Conservation (phyloP, 208 protist species). For the Porcisia deanei region DNA sequence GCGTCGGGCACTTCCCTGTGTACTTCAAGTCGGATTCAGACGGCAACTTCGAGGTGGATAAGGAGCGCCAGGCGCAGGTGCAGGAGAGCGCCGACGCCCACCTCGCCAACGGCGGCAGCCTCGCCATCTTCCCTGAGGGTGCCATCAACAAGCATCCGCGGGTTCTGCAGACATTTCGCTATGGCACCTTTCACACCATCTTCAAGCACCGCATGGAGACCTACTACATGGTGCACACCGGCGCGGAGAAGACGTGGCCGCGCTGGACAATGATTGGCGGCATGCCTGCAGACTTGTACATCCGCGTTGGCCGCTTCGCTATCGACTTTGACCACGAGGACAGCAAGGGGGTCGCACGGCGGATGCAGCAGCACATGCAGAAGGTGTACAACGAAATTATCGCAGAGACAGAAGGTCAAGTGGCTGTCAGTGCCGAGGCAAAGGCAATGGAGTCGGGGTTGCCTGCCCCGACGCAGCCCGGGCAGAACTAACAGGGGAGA, state of each 20-base stretch:
- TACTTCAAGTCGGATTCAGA: slow-evolving; percentile 73
- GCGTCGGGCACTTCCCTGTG: slow-evolving; percentile 76
- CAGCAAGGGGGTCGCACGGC: slow-evolving; percentile 37
- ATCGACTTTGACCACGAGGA: slow-evolving; percentile 50
- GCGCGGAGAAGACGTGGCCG: slow-evolving; percentile 66
- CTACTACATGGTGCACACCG: slow-evolving; percentile 56
- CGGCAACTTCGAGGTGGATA: slow-evolving; percentile 63
- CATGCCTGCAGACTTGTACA: slow-evolving; percentile 46
- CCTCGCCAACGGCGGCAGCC: slow-evolving; percentile 38
- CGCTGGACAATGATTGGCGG: slow-evolving; percentile 42
- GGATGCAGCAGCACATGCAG: slow-evolving; percentile 56
- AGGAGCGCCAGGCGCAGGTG: slow-evolving; percentile 61
- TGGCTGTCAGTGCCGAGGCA: slow-evolving; percentile 14
- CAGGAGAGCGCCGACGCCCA: slow-evolving; percentile 43
- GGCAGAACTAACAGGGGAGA: slow-evolving; percentile 1
- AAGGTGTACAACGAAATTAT: slow-evolving; percentile 40
- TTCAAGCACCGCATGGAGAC: slow-evolving; percentile 54
- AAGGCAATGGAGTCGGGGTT: slow-evolving; percentile 1
- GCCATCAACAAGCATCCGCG: slow-evolving; percentile 59
- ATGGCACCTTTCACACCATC: slow-evolving; percentile 60
- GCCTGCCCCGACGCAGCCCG: background rate
- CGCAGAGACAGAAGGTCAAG: slow-evolving; percentile 10
- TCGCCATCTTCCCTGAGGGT: slow-evolving; percentile 76
- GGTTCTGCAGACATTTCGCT: slow-evolving; percentile 59
- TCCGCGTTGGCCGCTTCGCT: slow-evolving; percentile 32